Evolutionary conservation across 2,329 filamentous ascomycete species (phyloP), one percentile per base, ranked within the genome.

Genomic region (Apiospora marii): DNA sequence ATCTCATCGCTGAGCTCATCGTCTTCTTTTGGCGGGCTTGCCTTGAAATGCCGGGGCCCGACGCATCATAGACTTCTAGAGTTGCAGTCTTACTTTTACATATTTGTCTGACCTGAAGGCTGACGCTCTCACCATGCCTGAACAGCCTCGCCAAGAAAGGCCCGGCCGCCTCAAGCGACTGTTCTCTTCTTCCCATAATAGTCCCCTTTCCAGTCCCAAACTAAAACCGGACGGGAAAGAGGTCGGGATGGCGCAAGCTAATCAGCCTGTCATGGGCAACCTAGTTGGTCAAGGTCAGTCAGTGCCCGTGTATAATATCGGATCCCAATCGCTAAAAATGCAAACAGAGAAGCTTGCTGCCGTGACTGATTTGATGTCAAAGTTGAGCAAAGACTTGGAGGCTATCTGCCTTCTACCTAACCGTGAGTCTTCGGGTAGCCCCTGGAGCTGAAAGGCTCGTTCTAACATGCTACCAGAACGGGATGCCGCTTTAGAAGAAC

Each of bases 401-500:
- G 70, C 72, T 19, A 44, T 70, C 22, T 72, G 51, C 51, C 72
- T 74, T 34, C 51, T 87, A 7, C 83, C 90, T 69, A 82, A 90
- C 75, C 86, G 70, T 74, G 69, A 70, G 68, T 76, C 44, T 75
- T 51, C 19, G 19, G 73, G 49, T 41, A 48, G 24, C 61, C 27
- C 74, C 27, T 44, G 58, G 58, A 68, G 67, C 69, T 76, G 48
- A 76, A 68, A 30, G 49, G 64, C 44, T 43, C 0, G 10, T 41
- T 68, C 72, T 78, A 30, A 79, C 68, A 19, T 16, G 12, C 19
- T 27, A 22, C 74, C 46, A 94, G 93, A 93, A 79, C 88, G 91
- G 74, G 88, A 90, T 77, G 83, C 86, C 13, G 85, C 86, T 16
- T 82, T 93, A 4, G 90, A 92, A 76, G 84, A 94, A 77, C 86